Conservation (phyloP, 768 basidiomycete genomes). For the Tulasnella sp. region DNA sequence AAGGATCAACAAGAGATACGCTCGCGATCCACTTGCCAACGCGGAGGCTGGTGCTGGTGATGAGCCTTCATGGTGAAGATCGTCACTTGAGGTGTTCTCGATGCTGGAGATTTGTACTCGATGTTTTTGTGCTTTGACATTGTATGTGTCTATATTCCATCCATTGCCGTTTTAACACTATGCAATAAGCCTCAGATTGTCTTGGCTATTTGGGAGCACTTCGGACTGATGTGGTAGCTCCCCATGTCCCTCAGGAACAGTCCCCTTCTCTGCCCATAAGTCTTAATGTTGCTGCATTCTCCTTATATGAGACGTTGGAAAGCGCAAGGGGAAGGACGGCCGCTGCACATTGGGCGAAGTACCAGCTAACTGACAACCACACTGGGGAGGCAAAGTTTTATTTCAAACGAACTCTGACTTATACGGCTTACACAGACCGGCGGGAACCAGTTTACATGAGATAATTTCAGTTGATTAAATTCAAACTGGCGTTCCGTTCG, state of each 20-base stretch:
- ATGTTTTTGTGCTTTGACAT: conserved; percentile 18
- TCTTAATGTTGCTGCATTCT: neutral
- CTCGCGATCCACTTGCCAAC: neutral
- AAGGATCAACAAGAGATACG: conserved; percentile 11
- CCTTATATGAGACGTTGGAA: no score
- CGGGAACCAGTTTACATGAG: neutral
- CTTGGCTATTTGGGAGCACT: conserved; percentile 2
- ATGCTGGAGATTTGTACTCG: conserved; percentile 6
- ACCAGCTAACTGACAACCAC: neutral
- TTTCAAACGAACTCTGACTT: neutral
- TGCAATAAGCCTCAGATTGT: conserved; percentile 52
- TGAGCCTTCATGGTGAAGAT: conserved; percentile 13
- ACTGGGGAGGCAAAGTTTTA: neutral
- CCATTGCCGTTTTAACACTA: conserved; percentile 27
- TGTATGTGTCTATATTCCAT: conserved; percentile 18
- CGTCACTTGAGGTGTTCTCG: neutral
- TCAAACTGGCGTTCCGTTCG: neutral
- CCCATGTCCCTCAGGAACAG: no score
- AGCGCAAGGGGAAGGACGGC: no score
- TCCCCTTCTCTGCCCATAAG: neutral
- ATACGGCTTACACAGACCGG: neutral
- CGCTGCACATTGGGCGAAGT: no score
- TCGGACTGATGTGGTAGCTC: neutral
- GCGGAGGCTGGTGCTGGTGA: neutral
- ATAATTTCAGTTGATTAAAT: neutral